A percentile compares a stretch with the other conserved stretches of the same genome.
Conservation (phyloP, 2,329 filamentous ascomycete genomes). For the Ophiostoma novo-ulmi region DNA sequence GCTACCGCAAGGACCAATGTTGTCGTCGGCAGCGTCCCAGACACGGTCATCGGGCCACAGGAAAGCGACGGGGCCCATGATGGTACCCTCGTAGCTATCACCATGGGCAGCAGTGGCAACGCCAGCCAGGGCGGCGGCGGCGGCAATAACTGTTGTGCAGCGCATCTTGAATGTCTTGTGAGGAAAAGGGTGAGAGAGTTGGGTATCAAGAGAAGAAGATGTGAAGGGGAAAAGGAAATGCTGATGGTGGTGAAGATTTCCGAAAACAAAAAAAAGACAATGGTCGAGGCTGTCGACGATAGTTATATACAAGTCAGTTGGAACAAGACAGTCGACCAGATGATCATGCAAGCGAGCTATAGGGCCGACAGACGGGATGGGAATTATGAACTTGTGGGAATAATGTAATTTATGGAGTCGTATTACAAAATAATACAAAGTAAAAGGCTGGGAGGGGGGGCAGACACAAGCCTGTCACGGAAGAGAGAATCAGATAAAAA, state of each 20-base stretch:
- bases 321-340: not conserved
- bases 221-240: not conserved
- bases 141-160: slow-evolving; percentile 13
- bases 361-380: slow-evolving; percentile 2
- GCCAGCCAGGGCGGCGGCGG: slow-evolving; percentile 5
- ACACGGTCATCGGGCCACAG: slow-evolving; percentile 49
- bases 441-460: slow-evolving; percentile 6
- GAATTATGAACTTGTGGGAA: not conserved
- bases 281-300: not conserved
- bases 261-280: not conserved
- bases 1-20: slow-evolving; percentile 49
- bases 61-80: slow-evolving; percentile 52
- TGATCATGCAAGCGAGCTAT: slow-evolving; percentile 9
- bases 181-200: not conserved
- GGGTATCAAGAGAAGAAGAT: not conserved
- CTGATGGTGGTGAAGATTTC: not conserved
- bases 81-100: slow-evolving; percentile 31
- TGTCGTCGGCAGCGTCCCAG: slow-evolving; percentile 48
- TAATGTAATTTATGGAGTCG: not conserved
- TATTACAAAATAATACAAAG: slow-evolving; percentile 7
- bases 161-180: slow-evolving; percentile 17
- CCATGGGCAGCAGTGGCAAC: slow-evolving; percentile 28
- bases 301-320: not conserved
- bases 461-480: not conserved
- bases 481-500: not conserved